Evolutionary conservation across 164 flowering plant species (phyloP).

Genomic region (Platanus orientalis): DNA sequence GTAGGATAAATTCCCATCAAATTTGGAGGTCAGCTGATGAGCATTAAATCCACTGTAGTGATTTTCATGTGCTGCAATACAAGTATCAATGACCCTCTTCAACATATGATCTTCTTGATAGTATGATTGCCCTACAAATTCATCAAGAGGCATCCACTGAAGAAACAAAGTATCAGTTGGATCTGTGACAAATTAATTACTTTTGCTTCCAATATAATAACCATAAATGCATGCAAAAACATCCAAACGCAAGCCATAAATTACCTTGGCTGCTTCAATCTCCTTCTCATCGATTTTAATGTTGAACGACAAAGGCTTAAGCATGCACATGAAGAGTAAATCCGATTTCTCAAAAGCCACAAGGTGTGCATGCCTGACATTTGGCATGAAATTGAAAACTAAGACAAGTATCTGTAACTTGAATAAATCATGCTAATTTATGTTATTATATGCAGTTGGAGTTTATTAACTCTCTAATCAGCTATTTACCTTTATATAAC

Average conservation of each 20-base stretch:
- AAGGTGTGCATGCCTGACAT: constrained; percentile 49
- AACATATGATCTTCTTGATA: constrained; percentile 53
- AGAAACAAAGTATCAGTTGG: not conserved
- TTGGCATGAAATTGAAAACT: not conserved
- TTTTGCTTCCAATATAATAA: not conserved
- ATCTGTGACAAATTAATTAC: not conserved
- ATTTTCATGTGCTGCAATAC: constrained; percentile 34
- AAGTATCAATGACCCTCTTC: constrained; percentile 38
- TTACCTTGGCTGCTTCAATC: constrained; percentile 63
- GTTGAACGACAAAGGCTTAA: constrained; percentile 47
- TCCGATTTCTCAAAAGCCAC: constrained; percentile 65
- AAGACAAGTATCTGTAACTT: no score
- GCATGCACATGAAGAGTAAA: constrained; percentile 65
- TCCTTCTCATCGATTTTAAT: constrained; percentile 53
- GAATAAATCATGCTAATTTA: no score
- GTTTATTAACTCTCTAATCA: no score
- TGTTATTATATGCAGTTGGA: no score
- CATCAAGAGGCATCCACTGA: constrained; percentile 64
- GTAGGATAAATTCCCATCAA: constrained; percentile 47
- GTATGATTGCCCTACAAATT: constrained; percentile 39
- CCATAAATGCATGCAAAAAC: not conserved
- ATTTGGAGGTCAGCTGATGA: constrained; percentile 44
- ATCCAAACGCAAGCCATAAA: not conserved
- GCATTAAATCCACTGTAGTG: constrained; percentile 39
- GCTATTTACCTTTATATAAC: no score